These are phyloP conservation scores for Plasmodium knowlesi DNA, from an alignment of 169 alveolate genomes.

Conservation along the genomic window DNA sequence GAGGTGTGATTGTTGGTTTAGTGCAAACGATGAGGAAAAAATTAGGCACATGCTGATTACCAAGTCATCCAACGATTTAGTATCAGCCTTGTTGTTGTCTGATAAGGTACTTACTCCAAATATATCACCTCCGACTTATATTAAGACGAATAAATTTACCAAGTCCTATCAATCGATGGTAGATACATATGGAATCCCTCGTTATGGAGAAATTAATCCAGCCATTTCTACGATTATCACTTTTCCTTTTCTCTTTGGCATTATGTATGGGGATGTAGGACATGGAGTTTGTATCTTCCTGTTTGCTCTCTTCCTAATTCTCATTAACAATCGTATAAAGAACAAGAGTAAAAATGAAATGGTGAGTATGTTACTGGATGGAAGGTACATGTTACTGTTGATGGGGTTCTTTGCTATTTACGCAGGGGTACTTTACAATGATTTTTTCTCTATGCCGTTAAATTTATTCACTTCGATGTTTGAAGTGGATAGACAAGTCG, in stretches of 20 bases:
- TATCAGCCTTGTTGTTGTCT: conserved; percentile 87
- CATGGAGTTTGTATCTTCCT: conserved; percentile 95
- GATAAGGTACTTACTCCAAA: conserved; percentile 83
- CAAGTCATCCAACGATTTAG: conserved; percentile 84
- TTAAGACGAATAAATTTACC: conserved; percentile 94
- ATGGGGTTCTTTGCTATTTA: conserved; percentile 97
- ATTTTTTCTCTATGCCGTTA: conserved; percentile 95
- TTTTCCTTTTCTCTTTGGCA: conserved; percentile 99
- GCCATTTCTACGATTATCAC: conserved; percentile 97
- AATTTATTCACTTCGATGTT: conserved; percentile 94
- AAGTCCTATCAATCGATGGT: conserved; percentile 94
- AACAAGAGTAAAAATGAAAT: conserved; percentile 81
- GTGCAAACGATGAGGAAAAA: conserved; percentile 91
- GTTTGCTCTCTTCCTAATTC: conserved; percentile 87
- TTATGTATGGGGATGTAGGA: conserved; percentile 99
- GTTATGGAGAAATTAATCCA: conserved; percentile 98
- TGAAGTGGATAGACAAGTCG: conserved; percentile 75
- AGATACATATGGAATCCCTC: conserved; percentile 99
- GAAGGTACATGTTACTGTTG: conserved; percentile 94
- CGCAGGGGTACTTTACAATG: conserved; percentile 98
- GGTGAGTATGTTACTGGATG: conserved; percentile 82
- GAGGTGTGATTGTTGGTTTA: conserved; percentile 98
- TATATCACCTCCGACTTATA: conserved; percentile 95
- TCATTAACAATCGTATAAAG: conserved; percentile 80
- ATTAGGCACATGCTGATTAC: conserved; percentile 87